Percentiles rank a stretch among this genome's conserved stretches.
Conservation (phyloP, 305 asterid genomes). For the Withania somnifera region DNA sequence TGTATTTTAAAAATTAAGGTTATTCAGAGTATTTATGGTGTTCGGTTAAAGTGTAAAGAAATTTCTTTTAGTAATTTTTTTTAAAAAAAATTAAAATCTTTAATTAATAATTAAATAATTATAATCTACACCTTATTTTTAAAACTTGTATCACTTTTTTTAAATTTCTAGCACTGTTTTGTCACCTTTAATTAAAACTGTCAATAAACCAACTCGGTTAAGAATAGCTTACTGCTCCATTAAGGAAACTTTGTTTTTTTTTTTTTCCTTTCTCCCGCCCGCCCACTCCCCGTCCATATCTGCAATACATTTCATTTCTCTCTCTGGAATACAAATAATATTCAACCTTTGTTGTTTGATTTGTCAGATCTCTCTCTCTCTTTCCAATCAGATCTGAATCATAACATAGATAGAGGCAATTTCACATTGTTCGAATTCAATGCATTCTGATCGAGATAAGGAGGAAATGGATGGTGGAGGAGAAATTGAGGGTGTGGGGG, state of each 20-base stretch:
- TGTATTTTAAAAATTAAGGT: too few species aligned
- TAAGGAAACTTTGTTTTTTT: background rate
- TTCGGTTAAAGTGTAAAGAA: too few species aligned
- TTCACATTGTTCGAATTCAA: background rate
- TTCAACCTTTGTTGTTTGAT: background rate
- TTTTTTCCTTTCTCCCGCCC: background rate
- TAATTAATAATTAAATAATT: too few species aligned
- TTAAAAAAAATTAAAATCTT: too few species aligned
- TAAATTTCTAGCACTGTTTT: too few species aligned
- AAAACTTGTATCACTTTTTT: too few species aligned
- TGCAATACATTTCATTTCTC: background rate
- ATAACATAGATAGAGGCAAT: background rate
- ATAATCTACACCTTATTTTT: too few species aligned
- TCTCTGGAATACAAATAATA: background rate
- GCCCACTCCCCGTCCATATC: background rate
- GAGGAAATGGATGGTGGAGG: constrained; percentile 2
- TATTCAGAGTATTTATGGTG: too few species aligned
- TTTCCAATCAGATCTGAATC: background rate
- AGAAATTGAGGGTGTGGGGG: background rate
- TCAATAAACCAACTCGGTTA: background rate
- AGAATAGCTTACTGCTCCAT: background rate
- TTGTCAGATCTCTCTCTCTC: background rate
- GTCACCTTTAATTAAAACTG: too few species aligned
- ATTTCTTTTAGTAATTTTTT: too few species aligned
- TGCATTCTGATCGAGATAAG: background rate